phyloP scores from a whole-genome alignment of 495 filamentous ascomycete genomes.

The Aeminium ludgeri region DNA sequence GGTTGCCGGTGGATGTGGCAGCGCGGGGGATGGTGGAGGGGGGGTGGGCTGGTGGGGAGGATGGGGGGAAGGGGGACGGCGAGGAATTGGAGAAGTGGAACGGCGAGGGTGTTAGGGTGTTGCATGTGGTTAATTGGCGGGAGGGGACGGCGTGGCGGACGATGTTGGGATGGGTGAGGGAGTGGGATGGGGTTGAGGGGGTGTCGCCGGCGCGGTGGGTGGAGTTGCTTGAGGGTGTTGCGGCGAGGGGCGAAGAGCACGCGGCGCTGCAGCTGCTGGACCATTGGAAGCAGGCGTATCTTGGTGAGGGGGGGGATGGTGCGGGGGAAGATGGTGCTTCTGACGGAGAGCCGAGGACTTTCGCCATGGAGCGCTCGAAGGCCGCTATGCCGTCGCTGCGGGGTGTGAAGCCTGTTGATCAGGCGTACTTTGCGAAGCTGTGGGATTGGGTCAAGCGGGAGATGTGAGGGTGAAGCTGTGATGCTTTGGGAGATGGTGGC shows the following conservation, averaged over 20 bases:
- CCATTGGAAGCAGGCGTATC: conserved; percentile 31
- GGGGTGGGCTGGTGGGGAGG: conserved; percentile 9
- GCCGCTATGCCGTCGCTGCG: conserved; percentile 21
- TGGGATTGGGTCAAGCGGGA: conserved; percentile 30
- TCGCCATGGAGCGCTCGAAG: conserved; percentile 23
- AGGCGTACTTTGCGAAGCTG: conserved; percentile 27
- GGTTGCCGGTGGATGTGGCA: conserved; percentile 42
- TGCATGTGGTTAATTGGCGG: conserved; percentile 34
- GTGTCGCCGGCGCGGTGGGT: conserved; percentile 30
- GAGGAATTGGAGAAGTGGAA: no score
- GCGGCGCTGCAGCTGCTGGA: conserved; percentile 30
- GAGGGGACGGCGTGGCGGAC: conserved; percentile 28
- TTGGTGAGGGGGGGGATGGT: no score
- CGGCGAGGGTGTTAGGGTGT: no score
- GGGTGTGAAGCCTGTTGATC: conserved; percentile 24
- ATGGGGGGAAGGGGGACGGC: no score
- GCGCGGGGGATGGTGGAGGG: conserved; percentile 34
- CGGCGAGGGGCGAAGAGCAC: conserved; percentile 18
- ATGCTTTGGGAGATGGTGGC: no score
- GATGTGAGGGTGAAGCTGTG: conserved; percentile 9
- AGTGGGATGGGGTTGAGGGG: conserved; percentile 23
- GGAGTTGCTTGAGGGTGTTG: conserved; percentile 21
- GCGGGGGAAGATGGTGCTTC: conserved; percentile 2
- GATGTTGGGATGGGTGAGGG: conserved; percentile 29
- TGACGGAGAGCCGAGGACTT: conserved; percentile 14